Base-by-base conservation (phyloP, 2,329 filamentous ascomycete genomes). In the Ustilaginoidea virens region DNA sequence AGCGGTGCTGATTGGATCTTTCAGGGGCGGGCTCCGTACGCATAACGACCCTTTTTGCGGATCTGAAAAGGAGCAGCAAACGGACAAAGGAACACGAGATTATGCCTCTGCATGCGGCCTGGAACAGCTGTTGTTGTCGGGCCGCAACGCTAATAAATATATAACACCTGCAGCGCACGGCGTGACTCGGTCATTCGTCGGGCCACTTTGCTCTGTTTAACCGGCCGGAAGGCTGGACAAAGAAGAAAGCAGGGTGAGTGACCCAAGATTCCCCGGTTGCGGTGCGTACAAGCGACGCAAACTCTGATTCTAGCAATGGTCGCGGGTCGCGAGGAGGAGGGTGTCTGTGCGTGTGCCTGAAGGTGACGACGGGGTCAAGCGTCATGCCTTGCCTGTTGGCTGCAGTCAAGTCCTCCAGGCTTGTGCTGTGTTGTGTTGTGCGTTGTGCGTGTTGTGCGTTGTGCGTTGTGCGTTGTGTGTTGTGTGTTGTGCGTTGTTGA, bases 1-100 rank as follows among this genome's bases (percentile, higher is more conserved):
- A 30, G n/a, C 30, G 30, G 28, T 24, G 28, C 25, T 38, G 35
- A 39, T 42, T 36, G 36, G 39, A 27, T 30, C 33, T 27, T 22
- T 17, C 15, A 15, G 6, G 9, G 19, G n/a, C 25, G 25, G 19
- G 24, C 15, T 12, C n/a, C n/a, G 25, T 24, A 25, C 29, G 27
- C 27, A 16, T 14, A 13, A 27, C 21, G 10, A n/a, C 13, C 11
- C 19, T n/a, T n/a, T n/a, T n/a, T 10, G 23, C 24, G 17, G 24
- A 30, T 7, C 29, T 15, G 24, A 16, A 30, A 14, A 26, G n/a
- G 13, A n/a, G 17, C n/a, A 22, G 23, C 17, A 13, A 7, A 30
- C 23, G 19, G 27, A n/a, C 14, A 26, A n/a, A n/a, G n/a, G n/a
- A n/a, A n/a, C n/a, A n/a, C n/a, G n/a, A n/a, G n/a, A n/a, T n/a